Conservation (phyloP, 2,329 filamentous ascomycete genomes). For the Talaromyces albobiverticillius region DNA sequence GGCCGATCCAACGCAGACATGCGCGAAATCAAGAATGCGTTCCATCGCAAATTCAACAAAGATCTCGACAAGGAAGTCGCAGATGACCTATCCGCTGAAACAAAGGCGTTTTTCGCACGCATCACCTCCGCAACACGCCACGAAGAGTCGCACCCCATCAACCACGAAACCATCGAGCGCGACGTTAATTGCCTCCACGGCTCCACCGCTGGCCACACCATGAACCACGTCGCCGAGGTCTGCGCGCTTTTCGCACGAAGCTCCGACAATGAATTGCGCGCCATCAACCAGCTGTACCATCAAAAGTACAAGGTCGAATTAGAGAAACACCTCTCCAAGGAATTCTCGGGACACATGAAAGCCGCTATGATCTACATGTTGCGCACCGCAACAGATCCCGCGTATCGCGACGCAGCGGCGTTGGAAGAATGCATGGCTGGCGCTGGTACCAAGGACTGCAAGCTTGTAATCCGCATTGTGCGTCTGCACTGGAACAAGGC, state of each 20-base stretch:
- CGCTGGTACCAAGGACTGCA: slow-evolving; percentile 77
- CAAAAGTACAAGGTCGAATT: slow-evolving; percentile 68
- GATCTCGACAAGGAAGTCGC: slow-evolving; percentile 70
- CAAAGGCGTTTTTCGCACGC: slow-evolving; percentile 79
- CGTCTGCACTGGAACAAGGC: slow-evolving; percentile 78
- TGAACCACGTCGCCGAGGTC: slow-evolving; percentile 50
- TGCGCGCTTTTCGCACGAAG: slow-evolving; percentile 73
- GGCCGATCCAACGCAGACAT: slow-evolving; percentile 84
- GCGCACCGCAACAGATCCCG: slow-evolving; percentile 72
- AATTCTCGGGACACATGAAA: slow-evolving; percentile 92
- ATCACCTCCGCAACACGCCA: slow-evolving; percentile 70
- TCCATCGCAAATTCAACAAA: slow-evolving; percentile 64
- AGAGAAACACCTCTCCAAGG: slow-evolving; percentile 70
- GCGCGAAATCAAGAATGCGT: slow-evolving; percentile 77
- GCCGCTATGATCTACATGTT: slow-evolving; percentile 77
- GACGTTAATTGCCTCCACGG: slow-evolving; percentile 75
- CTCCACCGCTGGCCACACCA: slow-evolving; percentile 67
- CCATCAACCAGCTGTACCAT: slow-evolving; percentile 73
- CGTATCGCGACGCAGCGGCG: slow-evolving; percentile 75
- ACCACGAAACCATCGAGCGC: slow-evolving; percentile 68
- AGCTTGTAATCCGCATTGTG: slow-evolving; percentile 75
- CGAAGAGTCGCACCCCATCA: slow-evolving; percentile 73
- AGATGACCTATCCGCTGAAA: slow-evolving; percentile 80
- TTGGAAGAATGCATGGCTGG: slow-evolving; percentile 89
- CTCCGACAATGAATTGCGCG: slow-evolving; percentile 79